A percentile compares a stretch with the other conserved stretches of the same genome.
phyloP scores from a whole-genome alignment of 495 filamentous ascomycete species.

The Xylaria venustula region DNA sequence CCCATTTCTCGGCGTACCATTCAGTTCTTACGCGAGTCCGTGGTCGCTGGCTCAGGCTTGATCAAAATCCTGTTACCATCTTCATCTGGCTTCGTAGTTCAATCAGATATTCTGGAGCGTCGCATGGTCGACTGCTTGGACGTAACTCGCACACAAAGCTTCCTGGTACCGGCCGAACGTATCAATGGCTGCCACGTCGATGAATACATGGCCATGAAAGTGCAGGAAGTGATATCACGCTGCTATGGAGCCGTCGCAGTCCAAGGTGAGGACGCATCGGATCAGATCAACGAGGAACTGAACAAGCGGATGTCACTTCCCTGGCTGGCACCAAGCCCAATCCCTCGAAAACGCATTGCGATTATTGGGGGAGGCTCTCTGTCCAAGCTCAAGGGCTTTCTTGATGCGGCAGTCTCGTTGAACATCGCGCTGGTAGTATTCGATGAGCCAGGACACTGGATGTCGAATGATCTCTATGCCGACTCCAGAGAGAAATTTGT shows the following conservation, averaged over 20 bases:
- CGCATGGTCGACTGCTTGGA: background rate
- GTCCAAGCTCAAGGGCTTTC: constrained; percentile 25
- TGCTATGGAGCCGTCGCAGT: background rate
- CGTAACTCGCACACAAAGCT: background rate
- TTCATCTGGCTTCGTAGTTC: background rate
- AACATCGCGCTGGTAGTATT: constrained; percentile 34
- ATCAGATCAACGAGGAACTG: background rate
- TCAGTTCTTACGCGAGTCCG: background rate
- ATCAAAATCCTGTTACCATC: constrained; percentile 33
- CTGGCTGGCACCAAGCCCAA: background rate
- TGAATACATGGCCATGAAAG: background rate
- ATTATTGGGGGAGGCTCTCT: constrained; percentile 5
- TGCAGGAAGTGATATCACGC: background rate
- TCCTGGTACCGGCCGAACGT: background rate
- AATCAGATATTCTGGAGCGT: background rate
- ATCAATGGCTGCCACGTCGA: background rate
- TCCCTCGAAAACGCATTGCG: constrained; percentile 9
- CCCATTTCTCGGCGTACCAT: background rate
- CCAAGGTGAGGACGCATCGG: background rate
- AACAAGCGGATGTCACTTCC: background rate
- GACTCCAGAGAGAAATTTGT: constrained; percentile 30
- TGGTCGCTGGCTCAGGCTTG: background rate
- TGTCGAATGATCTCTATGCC: constrained; percentile 18
- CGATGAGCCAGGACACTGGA: constrained; percentile 39
- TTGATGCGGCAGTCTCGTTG: constrained; percentile 17